phyloP scores from a whole-genome alignment of 176 grass and related monocot species.

The Carex parvula region DNA sequence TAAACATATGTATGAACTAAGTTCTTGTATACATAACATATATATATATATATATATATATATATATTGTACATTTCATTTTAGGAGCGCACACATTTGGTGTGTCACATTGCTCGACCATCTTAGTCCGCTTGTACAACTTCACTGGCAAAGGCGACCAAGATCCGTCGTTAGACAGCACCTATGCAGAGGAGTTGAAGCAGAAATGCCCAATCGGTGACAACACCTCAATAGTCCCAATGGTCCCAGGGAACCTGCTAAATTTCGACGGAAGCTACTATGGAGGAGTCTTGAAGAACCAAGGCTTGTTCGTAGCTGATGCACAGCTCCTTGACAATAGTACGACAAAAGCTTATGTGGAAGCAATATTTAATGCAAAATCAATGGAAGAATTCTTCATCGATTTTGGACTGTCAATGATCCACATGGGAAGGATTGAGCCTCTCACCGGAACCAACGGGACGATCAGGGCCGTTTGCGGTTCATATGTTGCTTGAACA shows the following conservation, averaged over 20 bases:
- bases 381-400: slow-evolving; percentile 37
- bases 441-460: slow-evolving; percentile 45
- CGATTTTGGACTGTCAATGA: slow-evolving; percentile 48
- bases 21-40: no score
- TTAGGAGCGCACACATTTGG: slow-evolving; percentile 57
- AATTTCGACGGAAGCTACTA: no score
- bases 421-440: slow-evolving; percentile 49
- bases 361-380: neutral
- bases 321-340: slow-evolving; percentile 45
- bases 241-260: neutral
- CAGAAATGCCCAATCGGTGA: slow-evolving; percentile 1
- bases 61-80: neutral
- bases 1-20: no score
- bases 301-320: slow-evolving; percentile 37
- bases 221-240: neutral
- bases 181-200: slow-evolving; percentile 24
- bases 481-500: slow-evolving; percentile 40
- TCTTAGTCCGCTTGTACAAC: slow-evolving; percentile 50
- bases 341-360: slow-evolving; percentile 39
- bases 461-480: slow-evolving; percentile 48
- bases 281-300: no score
- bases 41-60: no score
- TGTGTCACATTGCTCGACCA: slow-evolving; percentile 49
- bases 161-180: slow-evolving; percentile 41
- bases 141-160: slow-evolving; percentile 35